phyloP scores from a whole-genome alignment of 108 stramenopile genomes.

The Nitzschia sp. region DNA sequence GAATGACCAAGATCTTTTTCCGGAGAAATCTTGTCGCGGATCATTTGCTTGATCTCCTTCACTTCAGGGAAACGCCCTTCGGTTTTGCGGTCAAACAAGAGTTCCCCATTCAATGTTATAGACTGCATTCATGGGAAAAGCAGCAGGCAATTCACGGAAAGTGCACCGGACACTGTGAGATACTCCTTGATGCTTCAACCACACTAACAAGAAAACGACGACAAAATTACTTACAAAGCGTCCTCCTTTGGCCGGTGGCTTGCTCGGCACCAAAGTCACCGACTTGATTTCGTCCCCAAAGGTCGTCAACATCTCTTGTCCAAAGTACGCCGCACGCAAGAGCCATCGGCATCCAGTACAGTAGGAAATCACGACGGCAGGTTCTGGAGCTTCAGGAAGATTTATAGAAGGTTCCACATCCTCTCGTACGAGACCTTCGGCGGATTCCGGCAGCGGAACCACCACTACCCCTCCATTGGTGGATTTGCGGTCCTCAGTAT shows the following conservation, averaged over 20 bases:
- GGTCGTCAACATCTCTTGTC: slow-evolving; percentile 49
- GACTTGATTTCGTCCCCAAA: slow-evolving; percentile 42
- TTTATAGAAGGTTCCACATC: not conserved
- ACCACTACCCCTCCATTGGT: not conserved
- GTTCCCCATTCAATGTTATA: slow-evolving; percentile 13
- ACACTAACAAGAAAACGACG: not conserved
- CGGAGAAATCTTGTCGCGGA: slow-evolving; percentile 74
- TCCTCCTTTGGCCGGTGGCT: slow-evolving; percentile 44
- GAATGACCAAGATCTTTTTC: slow-evolving; percentile 73
- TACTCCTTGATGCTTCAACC: too few relatives aligned
- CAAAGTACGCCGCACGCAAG: slow-evolving; percentile 44
- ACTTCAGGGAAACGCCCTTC: slow-evolving; percentile 77
- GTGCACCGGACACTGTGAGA: too few relatives aligned
- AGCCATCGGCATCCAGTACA: slow-evolving; percentile 81
- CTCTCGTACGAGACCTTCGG: not conserved
- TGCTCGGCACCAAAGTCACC: slow-evolving; percentile 47
- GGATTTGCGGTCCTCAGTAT: slow-evolving; percentile 29
- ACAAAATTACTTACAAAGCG: slow-evolving; percentile 22
- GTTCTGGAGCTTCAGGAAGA: not conserved
- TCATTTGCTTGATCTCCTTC: slow-evolving; percentile 75
- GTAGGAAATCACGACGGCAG: slow-evolving; percentile 65
- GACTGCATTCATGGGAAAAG: slow-evolving; percentile 5
- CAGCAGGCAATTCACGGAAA: not conserved
- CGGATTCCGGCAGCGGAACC: not conserved
- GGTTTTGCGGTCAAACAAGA: slow-evolving; percentile 22